phyloP scores from a whole-genome alignment of 2,329 filamentous ascomycete species.

The Thermothelomyces thermophilus region DNA sequence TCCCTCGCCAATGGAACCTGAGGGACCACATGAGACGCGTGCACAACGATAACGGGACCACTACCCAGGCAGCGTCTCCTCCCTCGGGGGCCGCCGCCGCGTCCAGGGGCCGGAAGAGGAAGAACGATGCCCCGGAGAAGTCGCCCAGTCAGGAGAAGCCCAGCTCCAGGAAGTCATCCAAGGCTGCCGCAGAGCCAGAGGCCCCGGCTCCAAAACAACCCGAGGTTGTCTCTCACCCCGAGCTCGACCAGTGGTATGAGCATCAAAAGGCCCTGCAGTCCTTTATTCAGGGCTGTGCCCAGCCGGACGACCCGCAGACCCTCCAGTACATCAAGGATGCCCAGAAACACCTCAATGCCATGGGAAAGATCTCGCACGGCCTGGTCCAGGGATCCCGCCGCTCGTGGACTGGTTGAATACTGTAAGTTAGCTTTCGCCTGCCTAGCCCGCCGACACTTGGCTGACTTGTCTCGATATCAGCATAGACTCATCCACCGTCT shows the following conservation, averaged over 20 bases:
- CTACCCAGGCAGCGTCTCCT: constrained; percentile 32
- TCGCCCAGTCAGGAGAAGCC: constrained; percentile 26
- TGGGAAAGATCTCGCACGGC: constrained; percentile 45
- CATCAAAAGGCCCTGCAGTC: constrained; percentile 58
- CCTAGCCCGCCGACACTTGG: too few species aligned
- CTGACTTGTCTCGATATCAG: neutral
- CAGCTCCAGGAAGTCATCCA: constrained; percentile 43
- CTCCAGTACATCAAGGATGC: constrained; percentile 48
- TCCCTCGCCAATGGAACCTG: constrained; percentile 92
- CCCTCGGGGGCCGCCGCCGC: constrained; percentile 31
- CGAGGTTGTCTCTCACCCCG: constrained; percentile 17
- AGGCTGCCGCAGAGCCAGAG: constrained; percentile 29
- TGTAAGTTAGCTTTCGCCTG: constrained; percentile 17
- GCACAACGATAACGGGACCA: constrained; percentile 52
- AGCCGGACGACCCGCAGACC: constrained; percentile 47
- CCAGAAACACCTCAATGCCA: constrained; percentile 44
- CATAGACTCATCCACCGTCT: neutral
- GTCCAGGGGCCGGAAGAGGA: constrained; percentile 50
- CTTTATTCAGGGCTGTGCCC: constrained; percentile 45
- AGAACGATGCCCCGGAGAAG: constrained; percentile 44
- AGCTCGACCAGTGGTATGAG: constrained; percentile 49
- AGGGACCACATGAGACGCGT: constrained; percentile 96
- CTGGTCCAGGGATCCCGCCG: constrained; percentile 31
- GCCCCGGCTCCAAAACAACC: constrained; percentile 19
- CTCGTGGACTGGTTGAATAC: constrained; percentile 35